Conservation (phyloP, 2,329 filamentous ascomycete genomes). For the Fusarium torreyae region DNA sequence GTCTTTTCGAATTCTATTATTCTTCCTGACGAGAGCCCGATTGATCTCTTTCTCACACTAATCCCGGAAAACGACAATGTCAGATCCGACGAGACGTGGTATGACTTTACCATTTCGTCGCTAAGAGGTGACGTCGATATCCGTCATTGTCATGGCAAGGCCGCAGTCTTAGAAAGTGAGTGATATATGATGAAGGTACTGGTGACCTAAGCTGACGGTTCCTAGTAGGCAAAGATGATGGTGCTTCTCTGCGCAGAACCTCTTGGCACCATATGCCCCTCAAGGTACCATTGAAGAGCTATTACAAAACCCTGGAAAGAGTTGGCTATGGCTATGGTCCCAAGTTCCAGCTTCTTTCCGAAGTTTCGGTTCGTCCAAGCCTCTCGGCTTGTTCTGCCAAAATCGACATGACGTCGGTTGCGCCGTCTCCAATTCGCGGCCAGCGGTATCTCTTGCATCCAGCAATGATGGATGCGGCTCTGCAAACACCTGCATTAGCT, state of each 20-base stretch:
- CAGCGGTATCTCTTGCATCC: slow-evolving; percentile 45
- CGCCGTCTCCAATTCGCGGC: slow-evolving; percentile 39
- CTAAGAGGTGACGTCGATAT: slow-evolving; percentile 46
- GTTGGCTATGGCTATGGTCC: slow-evolving; percentile 47
- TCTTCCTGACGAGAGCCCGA: slow-evolving; percentile 40
- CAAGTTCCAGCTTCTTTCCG: slow-evolving; percentile 45
- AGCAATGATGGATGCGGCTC: slow-evolving; percentile 47
- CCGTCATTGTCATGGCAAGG: slow-evolving; percentile 42
- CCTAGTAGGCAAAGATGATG: background rate
- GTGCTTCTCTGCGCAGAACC: slow-evolving; percentile 22
- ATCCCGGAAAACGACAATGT: slow-evolving; percentile 36
- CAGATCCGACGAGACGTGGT: slow-evolving; percentile 41
- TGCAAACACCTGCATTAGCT: slow-evolving; percentile 43
- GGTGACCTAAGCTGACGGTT: slow-evolving; percentile 10
- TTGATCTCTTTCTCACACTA: slow-evolving; percentile 45
- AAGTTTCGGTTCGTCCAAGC: slow-evolving; percentile 42
- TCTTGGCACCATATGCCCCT: slow-evolving; percentile 47
- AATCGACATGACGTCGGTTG: slow-evolving; percentile 38
- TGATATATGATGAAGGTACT: background rate
- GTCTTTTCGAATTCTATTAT: slow-evolving; percentile 48
- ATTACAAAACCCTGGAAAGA: slow-evolving; percentile 44
- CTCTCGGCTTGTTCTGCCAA: slow-evolving; percentile 44
- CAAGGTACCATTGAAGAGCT: slow-evolving; percentile 43
- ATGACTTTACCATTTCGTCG: slow-evolving; percentile 46
- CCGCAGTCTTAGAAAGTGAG: slow-evolving; percentile 38